phyloP scores from a whole-genome alignment of 2,329 filamentous ascomycete species.

The Xylariaceae sp. region DNA sequence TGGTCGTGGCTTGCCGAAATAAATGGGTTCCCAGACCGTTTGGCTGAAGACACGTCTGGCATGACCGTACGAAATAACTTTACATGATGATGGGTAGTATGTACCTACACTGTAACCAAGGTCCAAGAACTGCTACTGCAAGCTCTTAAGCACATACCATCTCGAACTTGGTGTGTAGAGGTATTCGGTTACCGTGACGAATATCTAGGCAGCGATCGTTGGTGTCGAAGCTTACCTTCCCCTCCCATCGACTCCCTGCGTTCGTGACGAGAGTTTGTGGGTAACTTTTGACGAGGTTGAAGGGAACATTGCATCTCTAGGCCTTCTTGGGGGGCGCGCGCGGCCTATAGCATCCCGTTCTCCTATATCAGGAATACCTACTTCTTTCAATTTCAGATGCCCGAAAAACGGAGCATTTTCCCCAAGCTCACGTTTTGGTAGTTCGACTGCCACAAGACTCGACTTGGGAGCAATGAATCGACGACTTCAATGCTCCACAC shows the following conservation, averaged over 20 bases:
- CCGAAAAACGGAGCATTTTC: too few relatives aligned
- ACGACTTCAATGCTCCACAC: neutral
- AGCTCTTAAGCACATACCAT: slow-evolving; percentile 7
- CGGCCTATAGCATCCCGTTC: too few relatives aligned
- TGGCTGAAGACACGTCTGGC: too few relatives aligned
- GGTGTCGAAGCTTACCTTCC: neutral
- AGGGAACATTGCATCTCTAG: too few relatives aligned
- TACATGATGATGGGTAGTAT: neutral
- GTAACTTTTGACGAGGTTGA: too few relatives aligned
- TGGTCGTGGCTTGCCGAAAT: neutral
- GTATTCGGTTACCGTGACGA: neutral
- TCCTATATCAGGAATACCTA: too few relatives aligned
- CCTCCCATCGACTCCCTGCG: neutral
- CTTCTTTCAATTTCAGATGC: too few relatives aligned
- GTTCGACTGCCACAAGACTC: too few relatives aligned
- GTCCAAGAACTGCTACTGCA: slow-evolving; percentile 7
- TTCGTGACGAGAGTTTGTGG: too few relatives aligned
- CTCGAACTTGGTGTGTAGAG: slow-evolving; percentile 4
- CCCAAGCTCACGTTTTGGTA: too few relatives aligned
- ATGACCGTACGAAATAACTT: neutral
- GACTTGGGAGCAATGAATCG: too few relatives aligned
- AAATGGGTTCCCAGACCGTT: neutral
- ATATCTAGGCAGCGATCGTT: slow-evolving; percentile 12
- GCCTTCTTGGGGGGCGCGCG: too few relatives aligned
- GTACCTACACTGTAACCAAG: neutral